A percentile compares a stretch with the other conserved stretches of the same genome.
Conservation (phyloP, 2,329 filamentous ascomycete species). For the Pseudogymnoascus sp. region DNA sequence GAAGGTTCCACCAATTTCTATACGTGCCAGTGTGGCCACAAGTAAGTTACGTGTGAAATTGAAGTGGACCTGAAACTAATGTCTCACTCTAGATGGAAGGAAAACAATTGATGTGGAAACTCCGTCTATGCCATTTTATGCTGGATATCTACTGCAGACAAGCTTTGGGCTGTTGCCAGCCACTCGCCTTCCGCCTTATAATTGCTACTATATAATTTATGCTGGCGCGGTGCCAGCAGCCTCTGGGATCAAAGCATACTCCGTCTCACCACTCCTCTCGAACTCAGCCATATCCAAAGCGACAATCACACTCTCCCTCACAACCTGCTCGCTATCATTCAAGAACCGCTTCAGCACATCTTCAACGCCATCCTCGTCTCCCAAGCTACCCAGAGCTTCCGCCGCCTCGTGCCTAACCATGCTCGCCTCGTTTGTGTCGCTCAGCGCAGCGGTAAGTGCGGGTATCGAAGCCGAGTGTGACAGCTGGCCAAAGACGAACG, state of each 20-base stretch:
- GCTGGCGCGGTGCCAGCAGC: conserved; percentile 22
- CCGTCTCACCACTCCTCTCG: conserved; percentile 77
- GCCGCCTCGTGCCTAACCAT: conserved; percentile 99
- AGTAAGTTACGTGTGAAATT: conserved; percentile 45
- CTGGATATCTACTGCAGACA: conserved; percentile 7
- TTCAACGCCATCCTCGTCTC: conserved; percentile 89
- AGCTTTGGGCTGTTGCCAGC: background rate
- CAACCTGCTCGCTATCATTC: conserved; percentile 84
- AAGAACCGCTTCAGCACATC: conserved; percentile 76
- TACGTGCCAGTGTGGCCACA: conserved; percentile 77
- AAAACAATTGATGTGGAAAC: conserved; percentile 30
- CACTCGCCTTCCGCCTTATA: background rate
- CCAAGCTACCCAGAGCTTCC: conserved; percentile 88
- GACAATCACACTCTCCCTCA: conserved; percentile 89
- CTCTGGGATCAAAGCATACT: conserved; percentile 87
- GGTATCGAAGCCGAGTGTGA: conserved; percentile 96
- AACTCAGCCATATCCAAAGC: conserved; percentile 97
- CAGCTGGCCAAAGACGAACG: conserved; percentile 95
- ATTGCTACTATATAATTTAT: background rate
- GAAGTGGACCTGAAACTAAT: conserved; percentile 13
- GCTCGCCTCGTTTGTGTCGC: conserved; percentile 72
- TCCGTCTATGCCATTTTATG: conserved; percentile 6
- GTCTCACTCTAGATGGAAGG: conserved; percentile 26
- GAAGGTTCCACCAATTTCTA: conserved; percentile 93
- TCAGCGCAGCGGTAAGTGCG: conserved; percentile 70